Evolutionary conservation across 2,329 filamentous ascomycete genomes (phyloP).

Genomic region (Helotiales sp.): DNA sequence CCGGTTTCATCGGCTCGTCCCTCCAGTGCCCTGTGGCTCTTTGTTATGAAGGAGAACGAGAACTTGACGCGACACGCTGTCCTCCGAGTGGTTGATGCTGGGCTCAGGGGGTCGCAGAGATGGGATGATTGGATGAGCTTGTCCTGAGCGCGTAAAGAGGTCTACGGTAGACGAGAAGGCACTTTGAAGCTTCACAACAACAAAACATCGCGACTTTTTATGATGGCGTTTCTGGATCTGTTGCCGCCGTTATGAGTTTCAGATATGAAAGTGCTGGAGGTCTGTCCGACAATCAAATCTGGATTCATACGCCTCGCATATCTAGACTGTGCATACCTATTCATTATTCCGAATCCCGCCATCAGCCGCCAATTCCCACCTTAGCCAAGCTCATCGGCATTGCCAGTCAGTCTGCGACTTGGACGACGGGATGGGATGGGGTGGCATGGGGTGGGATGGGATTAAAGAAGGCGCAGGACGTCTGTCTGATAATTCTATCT

Average conservation of each 20-base stretch:
- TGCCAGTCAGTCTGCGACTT: too few species aligned
- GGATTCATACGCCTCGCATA: too few species aligned
- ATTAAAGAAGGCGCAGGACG: too few species aligned
- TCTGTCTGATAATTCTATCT: too few species aligned
- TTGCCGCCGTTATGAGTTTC: conserved; percentile 23
- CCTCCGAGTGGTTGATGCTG: conserved; percentile 34
- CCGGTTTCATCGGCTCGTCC: conserved; percentile 28
- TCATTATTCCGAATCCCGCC: too few species aligned
- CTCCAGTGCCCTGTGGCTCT: conserved; percentile 25
- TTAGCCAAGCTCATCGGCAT: too few species aligned
- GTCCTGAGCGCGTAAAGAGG: conserved; percentile 42
- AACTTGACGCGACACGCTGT: conserved; percentile 34
- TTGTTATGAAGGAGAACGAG: conserved; percentile 39
- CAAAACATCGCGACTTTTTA: conserved; percentile 30
- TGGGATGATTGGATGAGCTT: conserved; percentile 31
- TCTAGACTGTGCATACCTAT: too few species aligned
- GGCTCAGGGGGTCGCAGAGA: conserved; percentile 25
- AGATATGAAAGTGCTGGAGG: background rate
- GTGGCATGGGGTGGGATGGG: too few species aligned
- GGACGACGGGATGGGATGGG: too few species aligned
- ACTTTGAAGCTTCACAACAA: conserved; percentile 27
- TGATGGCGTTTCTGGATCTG: conserved; percentile 5
- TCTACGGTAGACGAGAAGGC: conserved; percentile 14
- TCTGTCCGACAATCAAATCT: background rate
- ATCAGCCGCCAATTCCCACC: too few species aligned